A percentile compares a stretch with the other conserved stretches of the same genome.
Conservation (phyloP, 208 protist genomes). For the Tritrichomonas musculus region DNA sequence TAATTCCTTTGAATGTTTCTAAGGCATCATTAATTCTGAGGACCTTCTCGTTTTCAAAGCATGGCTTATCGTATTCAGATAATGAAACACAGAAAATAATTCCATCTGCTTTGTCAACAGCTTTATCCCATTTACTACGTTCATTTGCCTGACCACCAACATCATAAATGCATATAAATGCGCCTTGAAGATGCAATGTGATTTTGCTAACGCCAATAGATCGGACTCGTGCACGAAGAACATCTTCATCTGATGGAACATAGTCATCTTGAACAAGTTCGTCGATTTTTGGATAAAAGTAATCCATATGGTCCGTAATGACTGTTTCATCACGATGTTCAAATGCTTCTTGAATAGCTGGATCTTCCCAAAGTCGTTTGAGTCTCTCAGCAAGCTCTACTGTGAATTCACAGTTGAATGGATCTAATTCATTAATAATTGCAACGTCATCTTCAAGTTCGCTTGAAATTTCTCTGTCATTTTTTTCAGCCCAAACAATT, state of each 20-base stretch:
- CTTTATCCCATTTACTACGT: conserved; percentile 51
- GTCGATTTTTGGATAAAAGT: conserved; percentile 42
- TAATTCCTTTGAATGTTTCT: neutral
- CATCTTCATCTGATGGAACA: conserved; percentile 37
- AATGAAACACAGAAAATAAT: conserved; percentile 30
- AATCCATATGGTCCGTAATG: conserved; percentile 32
- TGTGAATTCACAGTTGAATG: neutral
- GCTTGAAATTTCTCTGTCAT: neutral
- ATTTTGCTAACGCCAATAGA: neutral
- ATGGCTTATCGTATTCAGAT: conserved; percentile 23
- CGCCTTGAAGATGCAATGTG: neutral
- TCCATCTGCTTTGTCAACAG: neutral
- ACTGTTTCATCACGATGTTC: neutral
- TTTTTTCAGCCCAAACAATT: neutral
- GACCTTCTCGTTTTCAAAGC: neutral
- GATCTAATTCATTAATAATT: neutral
- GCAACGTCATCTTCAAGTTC: neutral
- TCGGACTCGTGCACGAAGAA: conserved; percentile 29
- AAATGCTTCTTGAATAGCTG: neutral
- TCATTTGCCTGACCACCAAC: conserved; percentile 50
- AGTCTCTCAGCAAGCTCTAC: neutral
- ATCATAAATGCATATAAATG: conserved; percentile 37
- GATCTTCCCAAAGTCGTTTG: neutral
- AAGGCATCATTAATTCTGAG: conserved; percentile 4
- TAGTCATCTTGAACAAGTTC: conserved; percentile 31